These are phyloP conservation scores for Rhizophora apiculata DNA, from an alignment of 345 rosid species.

Conservation along the genomic window DNA sequence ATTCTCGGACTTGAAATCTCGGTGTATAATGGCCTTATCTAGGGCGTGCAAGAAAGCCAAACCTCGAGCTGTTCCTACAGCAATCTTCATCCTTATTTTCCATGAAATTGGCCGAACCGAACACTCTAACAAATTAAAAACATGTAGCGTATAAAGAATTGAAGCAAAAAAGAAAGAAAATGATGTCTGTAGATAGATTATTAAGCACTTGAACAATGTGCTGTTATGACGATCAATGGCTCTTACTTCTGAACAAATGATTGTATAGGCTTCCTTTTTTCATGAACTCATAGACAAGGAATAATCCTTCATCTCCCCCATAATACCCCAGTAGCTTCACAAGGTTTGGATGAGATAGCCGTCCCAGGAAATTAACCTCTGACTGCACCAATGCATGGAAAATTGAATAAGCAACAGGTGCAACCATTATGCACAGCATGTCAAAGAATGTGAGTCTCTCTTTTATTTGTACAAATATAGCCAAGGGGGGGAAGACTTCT, in stretches of 20 bases:
- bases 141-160: background rate
- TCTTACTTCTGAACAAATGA: constrained; percentile 23
- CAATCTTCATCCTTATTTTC: background rate
- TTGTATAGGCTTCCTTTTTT: constrained; percentile 22
- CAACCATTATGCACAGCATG: no score
- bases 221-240: background rate
- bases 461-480: no score
- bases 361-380: background rate
- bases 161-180: background rate
- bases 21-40: background rate
- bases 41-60: background rate
- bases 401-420: background rate
- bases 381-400: background rate
- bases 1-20: background rate
- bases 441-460: no score
- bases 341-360: constrained; percentile 3
- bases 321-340: constrained; percentile 21
- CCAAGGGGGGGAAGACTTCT: no score
- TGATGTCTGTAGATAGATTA: background rate
- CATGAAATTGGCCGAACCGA: background rate
- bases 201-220: background rate
- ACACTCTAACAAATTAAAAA: background rate
- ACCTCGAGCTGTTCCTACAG: background rate
- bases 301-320: background rate
- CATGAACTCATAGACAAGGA: constrained; percentile 12